Percentiles rank a stretch among this genome's conserved stretches.
Conservation (phyloP, 164 flowering plant species). For the Tetracentron sinense region DNA sequence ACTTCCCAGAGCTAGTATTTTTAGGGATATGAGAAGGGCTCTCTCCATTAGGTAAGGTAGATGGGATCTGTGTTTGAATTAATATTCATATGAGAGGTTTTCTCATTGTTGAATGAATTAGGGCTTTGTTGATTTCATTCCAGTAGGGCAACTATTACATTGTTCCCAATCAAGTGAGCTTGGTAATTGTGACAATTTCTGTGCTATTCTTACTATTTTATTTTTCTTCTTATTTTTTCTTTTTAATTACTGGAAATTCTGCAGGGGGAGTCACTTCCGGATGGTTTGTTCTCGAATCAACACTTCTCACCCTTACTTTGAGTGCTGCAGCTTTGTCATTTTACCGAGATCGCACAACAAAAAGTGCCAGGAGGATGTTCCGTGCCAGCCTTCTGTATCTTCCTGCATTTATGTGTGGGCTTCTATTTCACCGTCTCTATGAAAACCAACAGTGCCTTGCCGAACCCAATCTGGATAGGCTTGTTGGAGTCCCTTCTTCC, state of each 20-base stretch:
- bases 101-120: no score
- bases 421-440: slow-evolving; percentile 64
- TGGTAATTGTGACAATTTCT: not conserved
- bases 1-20: no score
- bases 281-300: slow-evolving; percentile 84
- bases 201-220: not conserved
- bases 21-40: no score
- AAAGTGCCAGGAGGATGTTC: slow-evolving; percentile 79
- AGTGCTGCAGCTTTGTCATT: slow-evolving; percentile 67
- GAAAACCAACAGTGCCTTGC: slow-evolving; percentile 28
- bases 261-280: slow-evolving; percentile 86
- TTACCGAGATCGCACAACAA: slow-evolving; percentile 50
- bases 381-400: slow-evolving; percentile 90
- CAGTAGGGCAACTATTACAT: no score
- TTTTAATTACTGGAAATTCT: not conserved
- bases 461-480: slow-evolving; percentile 16
- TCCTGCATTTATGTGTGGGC: slow-evolving; percentile 86
- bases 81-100: no score
- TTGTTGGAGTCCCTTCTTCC: slow-evolving; percentile 11
- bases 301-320: slow-evolving; percentile 61
- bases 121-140: no score
- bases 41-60: no score
- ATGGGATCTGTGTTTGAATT: no score
- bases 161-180: not conserved
- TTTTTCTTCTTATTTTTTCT: not conserved